Conservation (phyloP, 2,329 filamentous ascomycete species). For the Lasiodiplodia gonubiensis region DNA sequence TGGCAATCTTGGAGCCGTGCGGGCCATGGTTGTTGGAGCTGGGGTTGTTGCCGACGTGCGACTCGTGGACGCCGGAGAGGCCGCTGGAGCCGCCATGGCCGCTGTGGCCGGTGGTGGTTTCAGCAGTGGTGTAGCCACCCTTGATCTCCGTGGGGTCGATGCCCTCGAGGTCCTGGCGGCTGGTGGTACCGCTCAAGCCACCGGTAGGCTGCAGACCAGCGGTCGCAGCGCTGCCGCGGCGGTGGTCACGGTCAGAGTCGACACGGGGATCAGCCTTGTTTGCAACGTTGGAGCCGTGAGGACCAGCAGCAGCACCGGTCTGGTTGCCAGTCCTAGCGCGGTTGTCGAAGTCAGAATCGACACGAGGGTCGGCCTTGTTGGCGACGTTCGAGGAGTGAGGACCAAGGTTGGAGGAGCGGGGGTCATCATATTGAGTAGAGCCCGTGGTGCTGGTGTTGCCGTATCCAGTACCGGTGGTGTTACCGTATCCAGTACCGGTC, state of each 20-base stretch:
- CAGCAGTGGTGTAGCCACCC: slow-evolving; percentile 12
- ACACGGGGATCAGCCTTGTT: slow-evolving; percentile 25
- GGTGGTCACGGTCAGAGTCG: slow-evolving; percentile 21
- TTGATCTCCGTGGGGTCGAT: slow-evolving; percentile 7
- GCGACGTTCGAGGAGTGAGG: slow-evolving; percentile 10
- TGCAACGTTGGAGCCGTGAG: slow-evolving; percentile 14
- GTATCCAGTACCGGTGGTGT: background rate
- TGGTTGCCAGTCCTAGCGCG: background rate
- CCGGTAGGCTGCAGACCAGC: slow-evolving; percentile 3
- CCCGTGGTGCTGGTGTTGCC: background rate
- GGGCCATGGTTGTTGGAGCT: background rate
- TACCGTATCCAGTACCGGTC: background rate
- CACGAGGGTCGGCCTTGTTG: slow-evolving; percentile 14
- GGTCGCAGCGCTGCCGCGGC: slow-evolving; percentile 5
- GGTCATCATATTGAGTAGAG: background rate
- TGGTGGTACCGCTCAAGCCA: background rate
- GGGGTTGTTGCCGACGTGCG: slow-evolving; percentile 1
- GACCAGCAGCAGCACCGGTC: slow-evolving; percentile 15
- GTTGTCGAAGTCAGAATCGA: slow-evolving; percentile 9
- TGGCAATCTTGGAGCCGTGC: slow-evolving; percentile 3
- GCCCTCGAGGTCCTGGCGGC: background rate
- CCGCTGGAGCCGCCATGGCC: background rate
- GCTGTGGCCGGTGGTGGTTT: slow-evolving; percentile 20
- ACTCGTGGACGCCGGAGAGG: slow-evolving; percentile 4
- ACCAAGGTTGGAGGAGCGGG: slow-evolving; percentile 5